Evolutionary conservation across 2,329 filamentous ascomycete genomes (phyloP).

Genomic region (Ascochyta koolunga): DNA sequence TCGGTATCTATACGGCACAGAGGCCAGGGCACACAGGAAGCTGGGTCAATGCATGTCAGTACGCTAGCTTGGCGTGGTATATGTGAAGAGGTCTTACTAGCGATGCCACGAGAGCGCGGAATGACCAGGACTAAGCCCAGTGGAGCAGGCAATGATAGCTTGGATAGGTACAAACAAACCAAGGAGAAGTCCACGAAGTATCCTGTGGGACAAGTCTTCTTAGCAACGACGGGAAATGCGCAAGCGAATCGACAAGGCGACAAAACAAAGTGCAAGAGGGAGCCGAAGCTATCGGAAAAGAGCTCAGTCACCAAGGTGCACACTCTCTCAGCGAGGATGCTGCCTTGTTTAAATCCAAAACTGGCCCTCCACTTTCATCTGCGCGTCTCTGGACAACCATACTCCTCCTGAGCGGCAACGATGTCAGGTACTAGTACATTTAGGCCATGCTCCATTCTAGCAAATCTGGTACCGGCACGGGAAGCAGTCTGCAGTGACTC

Average conservation of each 20-base stretch:
- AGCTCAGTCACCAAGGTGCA: constrained; percentile 10
- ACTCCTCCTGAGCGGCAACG: constrained; percentile 22
- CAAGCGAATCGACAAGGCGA: constrained; percentile 15
- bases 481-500: constrained; percentile 12
- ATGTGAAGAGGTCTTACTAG: constrained; percentile 26
- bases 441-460: constrained; percentile 7
- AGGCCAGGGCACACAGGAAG: constrained; percentile 15
- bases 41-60: constrained; percentile 24
- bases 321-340: constrained; percentile 2
- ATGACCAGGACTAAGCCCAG: constrained; percentile 17
- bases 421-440: constrained; percentile 12
- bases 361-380: constrained; percentile 11
- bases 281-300: constrained; percentile 27
- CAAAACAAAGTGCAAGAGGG: constrained; percentile 24
- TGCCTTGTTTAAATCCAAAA: constrained; percentile 25
- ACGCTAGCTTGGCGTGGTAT: constrained; percentile 19
- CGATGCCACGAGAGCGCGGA: constrained; percentile 35
- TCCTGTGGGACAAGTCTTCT: constrained; percentile 29
- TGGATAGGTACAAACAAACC: constrained; percentile 43
- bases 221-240: constrained; percentile 17
- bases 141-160: constrained; percentile 26
- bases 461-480: constrained; percentile 26
- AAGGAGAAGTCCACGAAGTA: constrained; percentile 23
- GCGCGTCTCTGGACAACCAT: constrained; percentile 23
- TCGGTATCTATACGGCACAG: constrained; percentile 31